A percentile compares a stretch with the other conserved stretches of the same genome.
phyloP scores from a whole-genome alignment of 179 eudicot genomes.

The Sideroxylon spinosum region DNA sequence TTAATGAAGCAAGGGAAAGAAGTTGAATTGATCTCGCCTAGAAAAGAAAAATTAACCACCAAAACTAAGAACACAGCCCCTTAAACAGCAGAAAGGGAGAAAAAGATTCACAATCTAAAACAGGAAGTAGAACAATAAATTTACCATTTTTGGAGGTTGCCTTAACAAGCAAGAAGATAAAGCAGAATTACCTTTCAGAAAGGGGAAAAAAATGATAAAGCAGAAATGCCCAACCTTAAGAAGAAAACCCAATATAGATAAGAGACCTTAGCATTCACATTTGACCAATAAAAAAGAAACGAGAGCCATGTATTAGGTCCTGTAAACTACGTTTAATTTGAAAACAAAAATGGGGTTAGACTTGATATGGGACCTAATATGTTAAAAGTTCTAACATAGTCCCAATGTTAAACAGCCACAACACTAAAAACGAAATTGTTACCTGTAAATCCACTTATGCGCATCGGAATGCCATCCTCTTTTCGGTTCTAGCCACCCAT shows the following conservation, averaged over 20 bases:
- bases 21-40: too few relatives aligned
- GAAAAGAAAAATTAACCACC: too few relatives aligned
- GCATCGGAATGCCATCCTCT: not conserved
- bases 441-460: not conserved
- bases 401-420: not conserved
- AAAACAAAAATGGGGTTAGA: slow-evolving; percentile 11
- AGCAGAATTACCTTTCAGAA: not conserved
- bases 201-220: too few relatives aligned
- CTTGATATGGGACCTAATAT: not conserved
- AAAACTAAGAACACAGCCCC: too few relatives aligned
- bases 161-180: not conserved
- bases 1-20: too few relatives aligned
- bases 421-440: too few relatives aligned
- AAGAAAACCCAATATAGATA: not conserved
- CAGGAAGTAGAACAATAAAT: not conserved
- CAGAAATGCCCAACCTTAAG: not conserved
- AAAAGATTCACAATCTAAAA: too few relatives aligned
- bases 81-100: too few relatives aligned
- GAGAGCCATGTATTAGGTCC: slow-evolving; percentile 6
- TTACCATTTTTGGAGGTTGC: not conserved
- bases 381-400: not conserved
- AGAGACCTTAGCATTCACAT: not conserved
- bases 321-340: slow-evolving; percentile 10
- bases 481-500: not conserved
- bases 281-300: slow-evolving; percentile 3